Evolutionary conservation across 2,329 filamentous ascomycete species (phyloP), one percentile per base, ranked within the genome.

Genomic region (Fusarium nanum): DNA sequence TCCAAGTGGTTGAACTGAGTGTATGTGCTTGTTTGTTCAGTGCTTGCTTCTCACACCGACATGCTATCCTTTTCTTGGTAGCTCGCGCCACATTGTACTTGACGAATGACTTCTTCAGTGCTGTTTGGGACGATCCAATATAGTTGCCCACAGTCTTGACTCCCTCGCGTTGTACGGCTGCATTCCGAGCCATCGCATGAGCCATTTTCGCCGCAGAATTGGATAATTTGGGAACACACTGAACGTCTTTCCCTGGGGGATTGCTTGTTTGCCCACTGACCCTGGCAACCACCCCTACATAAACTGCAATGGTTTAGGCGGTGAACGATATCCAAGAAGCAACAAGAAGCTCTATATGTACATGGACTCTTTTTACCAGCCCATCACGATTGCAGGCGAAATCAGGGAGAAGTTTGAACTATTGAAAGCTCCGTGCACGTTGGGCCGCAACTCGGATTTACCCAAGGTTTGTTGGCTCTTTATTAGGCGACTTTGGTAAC

Each of bases 111-210:
- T 44, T 56, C 62, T 52, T 58, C 60, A 55, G 55, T 63, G 46
- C 30, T 32, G 49, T 48, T 42, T 64, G 58, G 58, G 45, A 56
- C 41, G 27, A 41, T 41, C 23, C n/a, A 14, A 42, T 42, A 20
- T 41, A 48, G 23, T 47, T 61, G 56, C 47, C 44, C 52, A 66
- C 49, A 45, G 56, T 22, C 62, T 57, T 64, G 56, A 47, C 37
- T 60, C 50, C 63, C 65, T 65, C 54, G 64, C 61, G 63, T 65
- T 68, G 61, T 61, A 73, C 53, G 55, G 64, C 46, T 71, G 44
- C 37, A 68, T 60, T 42, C 53, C 50, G 30, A 67, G 46, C 50
- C 64, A 73, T 76, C 72, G 75, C 72, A 74, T 76, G 74, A 76
- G 74, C 63, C 56, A 48, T 54, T 59, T 53, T 56, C 44, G 65